Percentiles rank a stretch among this genome's conserved stretches.
These are phyloP conservation scores for Phytomonas sp. DNA, from an alignment of 208 protist species.

Conservation along the genomic window DNA sequence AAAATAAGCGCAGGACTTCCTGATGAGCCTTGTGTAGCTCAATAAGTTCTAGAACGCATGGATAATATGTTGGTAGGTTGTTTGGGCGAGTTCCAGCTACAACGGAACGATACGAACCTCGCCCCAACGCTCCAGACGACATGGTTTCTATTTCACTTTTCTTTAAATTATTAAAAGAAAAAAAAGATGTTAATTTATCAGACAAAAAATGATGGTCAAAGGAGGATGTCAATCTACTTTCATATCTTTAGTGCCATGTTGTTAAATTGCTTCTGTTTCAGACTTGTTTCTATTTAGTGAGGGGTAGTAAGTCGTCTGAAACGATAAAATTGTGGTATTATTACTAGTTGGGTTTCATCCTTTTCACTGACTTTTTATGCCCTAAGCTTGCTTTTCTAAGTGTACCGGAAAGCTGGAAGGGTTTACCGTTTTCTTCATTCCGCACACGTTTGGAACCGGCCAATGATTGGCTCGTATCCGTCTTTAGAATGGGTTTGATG, in stretches of 20 bases:
- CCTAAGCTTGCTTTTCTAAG: conserved; percentile 50
- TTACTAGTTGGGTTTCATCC: conserved; percentile 11
- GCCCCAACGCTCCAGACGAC: conserved; percentile 76
- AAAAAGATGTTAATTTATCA: conserved; percentile 3
- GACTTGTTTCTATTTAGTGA: background rate
- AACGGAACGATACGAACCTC: conserved; percentile 73
- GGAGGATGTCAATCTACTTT: background rate
- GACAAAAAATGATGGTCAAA: background rate
- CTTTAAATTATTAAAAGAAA: background rate
- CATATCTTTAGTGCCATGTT: background rate
- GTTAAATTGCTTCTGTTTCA: background rate
- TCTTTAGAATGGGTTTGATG: conserved; percentile 19
- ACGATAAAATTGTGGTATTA: background rate
- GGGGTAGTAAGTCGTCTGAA: background rate
- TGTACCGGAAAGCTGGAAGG: conserved; percentile 45
- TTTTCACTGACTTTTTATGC: conserved; percentile 83
- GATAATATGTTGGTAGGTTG: conserved; percentile 63
- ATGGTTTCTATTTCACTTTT: conserved; percentile 23
- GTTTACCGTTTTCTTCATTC: conserved; percentile 15
- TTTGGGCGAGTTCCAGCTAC: conserved; percentile 49
- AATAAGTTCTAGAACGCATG: conserved; percentile 66
- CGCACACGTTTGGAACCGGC: conserved; percentile 43
- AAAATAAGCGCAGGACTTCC: conserved; percentile 66
- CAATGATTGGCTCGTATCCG: conserved; percentile 8
- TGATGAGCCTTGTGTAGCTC: conserved; percentile 64